phyloP scores from a whole-genome alignment of 805 yeast species.

The Barnettozyma populi region DNA sequence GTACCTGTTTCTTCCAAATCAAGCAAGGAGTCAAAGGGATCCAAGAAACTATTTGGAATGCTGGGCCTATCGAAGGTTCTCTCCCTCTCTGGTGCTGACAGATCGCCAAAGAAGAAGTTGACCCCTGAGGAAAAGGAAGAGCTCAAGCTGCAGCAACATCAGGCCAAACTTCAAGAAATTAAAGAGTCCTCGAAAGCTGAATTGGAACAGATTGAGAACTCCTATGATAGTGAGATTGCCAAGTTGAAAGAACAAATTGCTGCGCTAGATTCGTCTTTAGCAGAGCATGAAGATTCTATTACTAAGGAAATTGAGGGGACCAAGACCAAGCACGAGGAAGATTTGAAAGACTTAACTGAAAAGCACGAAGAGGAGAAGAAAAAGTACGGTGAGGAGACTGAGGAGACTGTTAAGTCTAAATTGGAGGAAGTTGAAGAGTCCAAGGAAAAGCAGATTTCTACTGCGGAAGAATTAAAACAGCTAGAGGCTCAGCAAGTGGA shows the following conservation, averaged over 20 bases:
- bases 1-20: not conserved
- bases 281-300: slow-evolving; percentile 10
- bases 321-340: slow-evolving; percentile 13
- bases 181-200: slow-evolving; percentile 15
- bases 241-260: slow-evolving; percentile 21
- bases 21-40: not conserved
- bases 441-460: slow-evolving; percentile 17
- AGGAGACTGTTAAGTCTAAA: slow-evolving; percentile 16
- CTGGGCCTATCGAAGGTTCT: slow-evolving; percentile 4
- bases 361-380: slow-evolving; percentile 22
- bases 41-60: slow-evolving; percentile 13
- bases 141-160: slow-evolving; percentile 15
- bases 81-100: not conserved
- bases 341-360: slow-evolving; percentile 17
- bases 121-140: slow-evolving; percentile 20
- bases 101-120: slow-evolving; percentile 9
- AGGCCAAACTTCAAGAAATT: slow-evolving; percentile 12
- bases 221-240: slow-evolving; percentile 19
- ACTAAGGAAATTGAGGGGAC: slow-evolving; percentile 15
- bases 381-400: slow-evolving; percentile 20
- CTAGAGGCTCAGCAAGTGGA: slow-evolving; percentile 22
- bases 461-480: slow-evolving; percentile 20
- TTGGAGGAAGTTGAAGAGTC: slow-evolving; percentile 19
- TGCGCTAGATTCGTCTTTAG: slow-evolving; percentile 17
- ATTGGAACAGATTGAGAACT: slow-evolving; percentile 15